These are phyloP conservation scores for Auricularia sp. DNA, from an alignment of 768 basidiomycete genomes.

Conservation along the genomic window DNA sequence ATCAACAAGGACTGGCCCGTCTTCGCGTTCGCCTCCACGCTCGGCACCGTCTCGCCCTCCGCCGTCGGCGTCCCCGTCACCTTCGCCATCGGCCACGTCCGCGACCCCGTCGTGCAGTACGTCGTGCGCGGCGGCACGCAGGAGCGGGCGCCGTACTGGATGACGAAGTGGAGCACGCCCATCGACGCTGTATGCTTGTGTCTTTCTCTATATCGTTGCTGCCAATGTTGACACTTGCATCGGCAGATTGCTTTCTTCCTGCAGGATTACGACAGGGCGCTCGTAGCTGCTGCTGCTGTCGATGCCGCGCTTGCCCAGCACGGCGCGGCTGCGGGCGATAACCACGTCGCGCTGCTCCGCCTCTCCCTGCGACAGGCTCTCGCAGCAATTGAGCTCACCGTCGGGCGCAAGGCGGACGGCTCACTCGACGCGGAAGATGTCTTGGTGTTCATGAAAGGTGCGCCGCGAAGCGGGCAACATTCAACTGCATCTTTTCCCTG, in stretches of 20 bases:
- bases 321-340: conserved; percentile 19
- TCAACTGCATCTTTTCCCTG: neutral
- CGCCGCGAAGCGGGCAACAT: too few species aligned
- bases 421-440: conserved; percentile 22
- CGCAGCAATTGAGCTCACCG: conserved; percentile 25
- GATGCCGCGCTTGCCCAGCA: conserved; percentile 23
- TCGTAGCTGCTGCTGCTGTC: conserved; percentile 21
- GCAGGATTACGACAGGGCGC: conserved; percentile 20
- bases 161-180: conserved; percentile 18
- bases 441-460: conserved; percentile 24
- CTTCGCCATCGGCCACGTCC: conserved; percentile 24
- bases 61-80: conserved; percentile 11
- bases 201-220: neutral
- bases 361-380: conserved; percentile 26
- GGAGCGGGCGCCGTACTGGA: conserved; percentile 22
- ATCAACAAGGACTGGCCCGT: conserved; percentile 13
- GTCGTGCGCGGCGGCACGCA: conserved; percentile 22
- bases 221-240: too few species aligned
- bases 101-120: conserved; percentile 28
- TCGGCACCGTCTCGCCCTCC: conserved; percentile 9
- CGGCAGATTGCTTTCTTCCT: conserved; percentile 24
- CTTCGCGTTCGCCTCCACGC: conserved; percentile 11
- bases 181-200: conserved; percentile 16
- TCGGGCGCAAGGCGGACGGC: conserved; percentile 18
- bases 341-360: conserved; percentile 21